These are phyloP conservation scores for Sordariomycetes sp. DNA, from an alignment of 2,329 filamentous ascomycete species.

Conservation along the genomic window DNA sequence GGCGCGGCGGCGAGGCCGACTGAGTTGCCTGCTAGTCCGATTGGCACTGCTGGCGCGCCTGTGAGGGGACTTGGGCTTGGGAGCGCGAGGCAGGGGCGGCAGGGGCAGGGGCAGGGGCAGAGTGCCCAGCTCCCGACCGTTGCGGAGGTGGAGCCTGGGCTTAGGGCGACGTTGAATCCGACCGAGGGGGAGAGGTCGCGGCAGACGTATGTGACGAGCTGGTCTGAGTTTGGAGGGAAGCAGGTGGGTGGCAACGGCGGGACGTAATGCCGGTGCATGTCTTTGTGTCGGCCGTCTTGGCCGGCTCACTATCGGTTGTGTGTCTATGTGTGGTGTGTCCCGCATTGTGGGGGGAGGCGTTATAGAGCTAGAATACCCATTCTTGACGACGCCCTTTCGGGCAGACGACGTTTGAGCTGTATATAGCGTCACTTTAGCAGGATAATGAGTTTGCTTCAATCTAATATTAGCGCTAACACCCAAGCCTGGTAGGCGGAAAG, in stretches of 20 bases:
- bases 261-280: background rate
- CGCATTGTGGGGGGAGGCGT: background rate
- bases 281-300: background rate
- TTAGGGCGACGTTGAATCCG: background rate
- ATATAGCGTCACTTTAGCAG: background rate
- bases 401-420: background rate
- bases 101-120: background rate
- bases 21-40: background rate
- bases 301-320: background rate
- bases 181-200: background rate
- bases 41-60: background rate
- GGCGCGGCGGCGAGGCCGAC: slow-evolving; percentile 14
- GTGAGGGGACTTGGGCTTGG: background rate
- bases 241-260: background rate
- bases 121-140: background rate
- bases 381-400: background rate
- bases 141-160: background rate
- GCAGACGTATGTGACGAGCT: slow-evolving; percentile 2
- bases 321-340: background rate
- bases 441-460: background rate
- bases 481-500: background rate
- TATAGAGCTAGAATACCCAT: background rate
- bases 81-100: background rate
- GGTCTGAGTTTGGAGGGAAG: background rate
- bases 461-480: background rate